Evolutionary conservation across 768 basidiomycete species (phyloP), one percentile per base, ranked within the genome.

Genomic region (Cystofilobasidium macerans): DNA sequence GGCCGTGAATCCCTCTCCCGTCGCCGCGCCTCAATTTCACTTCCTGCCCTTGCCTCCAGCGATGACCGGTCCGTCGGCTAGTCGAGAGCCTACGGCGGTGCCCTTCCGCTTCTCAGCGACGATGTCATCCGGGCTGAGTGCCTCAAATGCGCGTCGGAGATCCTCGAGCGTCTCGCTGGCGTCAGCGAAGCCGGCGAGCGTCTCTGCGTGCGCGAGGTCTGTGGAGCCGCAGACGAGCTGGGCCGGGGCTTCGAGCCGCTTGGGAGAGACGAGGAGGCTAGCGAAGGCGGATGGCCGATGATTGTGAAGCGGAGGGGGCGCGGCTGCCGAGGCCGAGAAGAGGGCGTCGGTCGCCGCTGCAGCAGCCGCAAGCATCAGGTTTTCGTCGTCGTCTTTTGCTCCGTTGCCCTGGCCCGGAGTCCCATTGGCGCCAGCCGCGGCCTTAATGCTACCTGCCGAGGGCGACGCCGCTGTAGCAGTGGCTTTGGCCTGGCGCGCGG

Each of bases 41-140:
- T 38, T 43, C 22, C 24, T 38, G 26, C 42, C 42, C 38, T 42
- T 60, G 35, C n/a, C 65, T 5, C 22, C 53, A 5, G 24, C 51
- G 20, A 51, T 43, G 35, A 36, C 38, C 36, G 58, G 58, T 1
- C 35, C 60, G 32, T 48, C 59, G 2, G 20, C 30, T 16, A 28
- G 30, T 2, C 33, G 47, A n/a, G 36, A 36, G 32, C 63, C 71
- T 36, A 73, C 61, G 33, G 62, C 69, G 22, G 90, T 87, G 54
- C 87, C 87, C 61, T 82, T 84, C 57, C 90, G 83, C 62, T 90
- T 88, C 70, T 83, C 83, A 71, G 87, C 78, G 12, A 97, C 84
- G 69, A 88, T 77, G 72, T 97, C 94, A 71, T 98, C 94, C 26
- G 94, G 94, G 75, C 92, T 95, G 40, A 88, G 89, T 28, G 80